Conservation (phyloP, 2,329 filamentous ascomycete genomes). For the Phyllosticta ampelicida region DNA sequence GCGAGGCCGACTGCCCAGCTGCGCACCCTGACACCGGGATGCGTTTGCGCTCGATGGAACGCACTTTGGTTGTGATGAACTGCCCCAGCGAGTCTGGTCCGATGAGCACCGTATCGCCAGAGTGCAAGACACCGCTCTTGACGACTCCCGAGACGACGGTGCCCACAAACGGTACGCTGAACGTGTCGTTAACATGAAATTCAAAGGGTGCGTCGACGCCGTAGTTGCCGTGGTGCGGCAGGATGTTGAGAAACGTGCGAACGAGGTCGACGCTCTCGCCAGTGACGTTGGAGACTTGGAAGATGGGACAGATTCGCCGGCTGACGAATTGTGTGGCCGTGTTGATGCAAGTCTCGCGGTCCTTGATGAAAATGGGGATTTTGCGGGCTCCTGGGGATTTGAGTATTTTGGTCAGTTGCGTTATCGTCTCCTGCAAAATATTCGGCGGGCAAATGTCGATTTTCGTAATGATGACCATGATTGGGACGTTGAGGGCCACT, state of each 20-base stretch:
- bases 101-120: slow-evolving; percentile 79
- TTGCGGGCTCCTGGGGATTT: slow-evolving; percentile 90
- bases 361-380: slow-evolving; percentile 92
- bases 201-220: slow-evolving; percentile 81
- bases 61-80: slow-evolving; percentile 75
- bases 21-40: slow-evolving; percentile 79
- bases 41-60: slow-evolving; percentile 89
- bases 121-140: slow-evolving; percentile 70
- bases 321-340: slow-evolving; percentile 94
- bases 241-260: slow-evolving; percentile 84
- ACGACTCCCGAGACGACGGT: slow-evolving; percentile 94
- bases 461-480: slow-evolving; percentile 97
- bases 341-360: slow-evolving; percentile 81
- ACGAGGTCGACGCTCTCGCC: slow-evolving; percentile 85
- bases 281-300: slow-evolving; percentile 96
- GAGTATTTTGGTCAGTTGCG: slow-evolving; percentile 82
- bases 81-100: slow-evolving; percentile 86
- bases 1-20: slow-evolving; percentile 85
- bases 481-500: slow-evolving; percentile 85
- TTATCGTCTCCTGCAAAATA: slow-evolving; percentile 86
- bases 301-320: slow-evolving; percentile 90
- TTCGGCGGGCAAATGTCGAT: slow-evolving; percentile 97
- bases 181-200: slow-evolving; percentile 93
- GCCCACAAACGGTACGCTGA: slow-evolving; percentile 93
- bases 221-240: slow-evolving; percentile 90